Evolutionary conservation across 345 rosid genomes (phyloP).

Genomic region (Eucalyptus erythrocorys): DNA sequence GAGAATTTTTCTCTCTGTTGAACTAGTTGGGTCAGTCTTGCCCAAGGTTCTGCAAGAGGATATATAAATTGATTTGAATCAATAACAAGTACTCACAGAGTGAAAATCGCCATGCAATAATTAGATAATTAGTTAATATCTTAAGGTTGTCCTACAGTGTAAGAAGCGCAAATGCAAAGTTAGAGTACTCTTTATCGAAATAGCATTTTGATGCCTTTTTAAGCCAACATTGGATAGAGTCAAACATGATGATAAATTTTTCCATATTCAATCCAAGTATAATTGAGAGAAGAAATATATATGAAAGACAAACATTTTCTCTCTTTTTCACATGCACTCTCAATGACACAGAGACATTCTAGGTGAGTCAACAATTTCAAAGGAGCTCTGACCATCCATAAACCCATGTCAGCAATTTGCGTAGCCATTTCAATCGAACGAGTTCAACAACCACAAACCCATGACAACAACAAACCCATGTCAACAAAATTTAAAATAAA

Average conservation of each 20-base stretch:
- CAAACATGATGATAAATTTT: neutral
- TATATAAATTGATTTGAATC: conserved; percentile 59
- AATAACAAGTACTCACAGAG: conserved; percentile 62
- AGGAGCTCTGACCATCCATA: neutral
- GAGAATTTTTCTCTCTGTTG: conserved; percentile 49
- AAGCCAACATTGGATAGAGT: neutral
- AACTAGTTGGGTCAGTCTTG: conserved; percentile 58
- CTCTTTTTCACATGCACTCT: neutral
- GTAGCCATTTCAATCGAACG: rapidly evolving
- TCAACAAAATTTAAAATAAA: neutral
- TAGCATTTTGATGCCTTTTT: neutral
- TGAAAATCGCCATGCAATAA: neutral
- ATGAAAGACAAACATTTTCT: neutral
- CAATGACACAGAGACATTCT: neutral
- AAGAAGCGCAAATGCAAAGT: neutral
- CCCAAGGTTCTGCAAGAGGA: conserved; percentile 74
- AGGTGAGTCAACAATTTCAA: neutral
- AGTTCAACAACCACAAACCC: neutral
- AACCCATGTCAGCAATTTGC: neutral
- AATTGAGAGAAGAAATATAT: neutral
- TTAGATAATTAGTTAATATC: neutral
- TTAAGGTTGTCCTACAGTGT: neutral
- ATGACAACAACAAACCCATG: neutral
- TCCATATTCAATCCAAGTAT: neutral
- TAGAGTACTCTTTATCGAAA: neutral